Conservation (phyloP, 2,329 filamentous ascomycete species). For the Claviceps sp. region DNA sequence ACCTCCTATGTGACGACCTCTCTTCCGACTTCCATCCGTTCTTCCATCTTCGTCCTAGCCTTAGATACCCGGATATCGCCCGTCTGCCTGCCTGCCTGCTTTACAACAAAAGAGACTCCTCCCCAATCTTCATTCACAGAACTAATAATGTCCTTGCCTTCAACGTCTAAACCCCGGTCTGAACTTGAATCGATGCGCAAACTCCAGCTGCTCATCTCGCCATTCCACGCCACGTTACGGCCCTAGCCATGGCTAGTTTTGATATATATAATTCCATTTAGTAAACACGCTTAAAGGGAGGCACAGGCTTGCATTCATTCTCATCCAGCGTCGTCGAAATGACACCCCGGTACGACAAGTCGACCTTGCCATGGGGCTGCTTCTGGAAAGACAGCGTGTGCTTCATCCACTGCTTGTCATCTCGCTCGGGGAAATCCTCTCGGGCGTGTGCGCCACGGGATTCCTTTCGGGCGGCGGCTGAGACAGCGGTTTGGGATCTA, state of each 20-base stretch:
- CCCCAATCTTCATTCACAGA: background rate
- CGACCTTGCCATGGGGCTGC: conserved; percentile 73
- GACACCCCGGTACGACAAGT: conserved; percentile 77
- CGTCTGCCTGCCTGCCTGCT: background rate
- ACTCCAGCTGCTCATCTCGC: background rate
- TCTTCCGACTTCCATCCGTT: background rate
- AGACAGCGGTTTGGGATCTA: conserved; percentile 77
- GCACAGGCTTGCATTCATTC: conserved; percentile 89
- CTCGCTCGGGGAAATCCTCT: conserved; percentile 90
- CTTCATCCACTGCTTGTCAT: conserved; percentile 98
- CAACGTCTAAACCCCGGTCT: background rate
- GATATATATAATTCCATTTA: conserved; percentile 29
- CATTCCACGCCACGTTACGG: background rate
- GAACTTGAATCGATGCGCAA: background rate
- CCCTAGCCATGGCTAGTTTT: too few species aligned
- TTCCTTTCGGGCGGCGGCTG: conserved; percentile 90
- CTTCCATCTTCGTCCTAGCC: too few species aligned
- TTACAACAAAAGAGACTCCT: conserved; percentile 8
- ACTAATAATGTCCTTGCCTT: background rate
- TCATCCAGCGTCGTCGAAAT: conserved; percentile 77
- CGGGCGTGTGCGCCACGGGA: conserved; percentile 93
- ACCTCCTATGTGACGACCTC: background rate
- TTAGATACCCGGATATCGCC: conserved; percentile 7
- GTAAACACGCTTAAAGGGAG: conserved; percentile 91
- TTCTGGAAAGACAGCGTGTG: conserved; percentile 96